Conservation (phyloP, 768 basidiomycete species). For the Dioszegia crocea region DNA sequence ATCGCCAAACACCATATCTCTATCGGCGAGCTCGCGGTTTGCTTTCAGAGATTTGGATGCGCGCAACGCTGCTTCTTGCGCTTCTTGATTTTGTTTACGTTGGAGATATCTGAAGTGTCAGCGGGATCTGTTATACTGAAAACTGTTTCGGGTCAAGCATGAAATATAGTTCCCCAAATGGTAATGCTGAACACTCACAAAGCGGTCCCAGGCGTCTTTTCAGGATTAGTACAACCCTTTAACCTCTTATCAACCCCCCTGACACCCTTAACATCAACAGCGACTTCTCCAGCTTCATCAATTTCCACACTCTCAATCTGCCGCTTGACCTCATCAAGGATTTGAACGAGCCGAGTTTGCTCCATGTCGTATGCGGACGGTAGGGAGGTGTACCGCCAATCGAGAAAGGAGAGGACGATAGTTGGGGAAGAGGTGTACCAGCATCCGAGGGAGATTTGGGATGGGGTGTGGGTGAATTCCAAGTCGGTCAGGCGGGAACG, state of each 20-base stretch:
- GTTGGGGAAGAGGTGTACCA: conserved; percentile 64
- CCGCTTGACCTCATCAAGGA: conserved; percentile 58
- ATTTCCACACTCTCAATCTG: conserved; percentile 57
- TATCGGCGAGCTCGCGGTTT: conserved; percentile 20
- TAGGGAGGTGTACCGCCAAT: conserved; percentile 16
- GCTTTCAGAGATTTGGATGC: conserved; percentile 36
- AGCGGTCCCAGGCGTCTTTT: conserved; percentile 81
- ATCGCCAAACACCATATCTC: conserved; percentile 41
- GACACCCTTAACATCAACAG: conserved; percentile 75
- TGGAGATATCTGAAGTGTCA: conserved; percentile 46
- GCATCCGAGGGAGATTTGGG: conserved; percentile 84
- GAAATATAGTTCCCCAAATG: neutral
- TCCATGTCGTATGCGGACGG: conserved; percentile 23
- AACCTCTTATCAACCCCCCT: conserved; percentile 84
- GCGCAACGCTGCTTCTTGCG: conserved; percentile 32
- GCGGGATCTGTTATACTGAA: too few relatives aligned
- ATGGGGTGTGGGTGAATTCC: conserved; percentile 85
- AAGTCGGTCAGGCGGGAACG: conserved; percentile 83
- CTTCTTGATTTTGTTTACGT: conserved; percentile 45
- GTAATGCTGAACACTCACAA: neutral
- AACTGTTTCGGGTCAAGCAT: neutral
- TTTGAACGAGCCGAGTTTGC: conserved; percentile 28
- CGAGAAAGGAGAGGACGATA: conserved; percentile 48
- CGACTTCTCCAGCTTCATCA: conserved; percentile 72
- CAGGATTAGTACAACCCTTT: conserved; percentile 87